Conservation (phyloP, 2,329 filamentous ascomycete species). For the Fusarium sp. region DNA sequence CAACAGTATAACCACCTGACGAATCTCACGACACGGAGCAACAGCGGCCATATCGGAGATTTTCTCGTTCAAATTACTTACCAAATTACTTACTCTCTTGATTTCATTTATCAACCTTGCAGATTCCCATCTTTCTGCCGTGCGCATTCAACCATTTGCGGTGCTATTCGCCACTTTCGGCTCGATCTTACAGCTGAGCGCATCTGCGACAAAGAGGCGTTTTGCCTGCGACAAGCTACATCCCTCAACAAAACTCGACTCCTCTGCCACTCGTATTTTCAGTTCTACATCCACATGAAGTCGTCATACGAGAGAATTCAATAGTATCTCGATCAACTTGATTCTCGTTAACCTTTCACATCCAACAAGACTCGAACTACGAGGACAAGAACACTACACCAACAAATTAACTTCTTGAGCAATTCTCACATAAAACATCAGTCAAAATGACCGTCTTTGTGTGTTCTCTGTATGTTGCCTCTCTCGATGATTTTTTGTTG, state of each 20-base stretch:
- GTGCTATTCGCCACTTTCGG: slow-evolving; percentile 27
- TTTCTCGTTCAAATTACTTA: too few relatives aligned
- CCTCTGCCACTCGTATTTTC: slow-evolving; percentile 4
- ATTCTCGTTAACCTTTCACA: slow-evolving; percentile 8
- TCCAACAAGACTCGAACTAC: slow-evolving; percentile 1
- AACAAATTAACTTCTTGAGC: slow-evolving; percentile 15
- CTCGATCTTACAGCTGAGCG: slow-evolving; percentile 35
- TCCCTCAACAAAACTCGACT: slow-evolving; percentile 36
- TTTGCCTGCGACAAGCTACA: slow-evolving; percentile 41
- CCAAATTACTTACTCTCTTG: not conserved
- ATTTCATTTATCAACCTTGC: slow-evolving; percentile 1
- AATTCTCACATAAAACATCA: slow-evolving; percentile 14
- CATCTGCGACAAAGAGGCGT: slow-evolving; percentile 48
- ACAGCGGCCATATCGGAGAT: slow-evolving; percentile 38
- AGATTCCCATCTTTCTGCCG: slow-evolving; percentile 2
- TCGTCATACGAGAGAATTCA: slow-evolving; percentile 41
- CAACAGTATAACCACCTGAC: slow-evolving; percentile 40
- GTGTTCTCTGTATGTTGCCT: slow-evolving; percentile 54
- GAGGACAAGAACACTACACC: slow-evolving; percentile 5
- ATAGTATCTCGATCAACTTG: slow-evolving; percentile 17
- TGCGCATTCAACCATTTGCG: slow-evolving; percentile 19
- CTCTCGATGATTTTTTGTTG: slow-evolving; percentile 4
- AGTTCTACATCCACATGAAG: slow-evolving; percentile 40
- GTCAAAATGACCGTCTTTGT: slow-evolving; percentile 57
- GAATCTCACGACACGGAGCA: slow-evolving; percentile 42